Evolutionary conservation across 2,329 filamentous ascomycete genomes (phyloP).

Genomic region (Sarocladium strictum): DNA sequence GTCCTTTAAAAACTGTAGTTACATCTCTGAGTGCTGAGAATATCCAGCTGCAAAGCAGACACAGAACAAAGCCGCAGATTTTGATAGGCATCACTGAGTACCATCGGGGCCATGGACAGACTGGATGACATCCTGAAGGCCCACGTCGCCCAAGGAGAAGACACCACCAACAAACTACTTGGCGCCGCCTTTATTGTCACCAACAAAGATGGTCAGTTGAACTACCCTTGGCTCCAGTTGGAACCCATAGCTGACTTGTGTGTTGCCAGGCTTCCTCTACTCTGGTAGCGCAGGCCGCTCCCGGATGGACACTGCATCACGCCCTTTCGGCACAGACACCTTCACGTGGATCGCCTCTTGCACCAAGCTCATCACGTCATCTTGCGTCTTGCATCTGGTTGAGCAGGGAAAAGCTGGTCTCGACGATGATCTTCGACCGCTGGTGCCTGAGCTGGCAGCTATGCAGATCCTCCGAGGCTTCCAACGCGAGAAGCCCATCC

Average conservation of each 20-base stretch:
- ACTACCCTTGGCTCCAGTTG: no score
- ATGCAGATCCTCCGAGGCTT: constrained; percentile 33
- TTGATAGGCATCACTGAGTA: no score
- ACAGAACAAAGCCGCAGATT: no score
- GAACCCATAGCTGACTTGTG: no score
- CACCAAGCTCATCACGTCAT: constrained; percentile 36
- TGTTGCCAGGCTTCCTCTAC: constrained; percentile 28
- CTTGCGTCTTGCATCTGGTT: constrained; percentile 33
- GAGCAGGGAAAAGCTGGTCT: constrained; percentile 27
- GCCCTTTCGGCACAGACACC: constrained; percentile 24
- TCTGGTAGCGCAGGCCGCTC: constrained; percentile 30
- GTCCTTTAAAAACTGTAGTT: no score
- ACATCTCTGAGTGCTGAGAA: no score
- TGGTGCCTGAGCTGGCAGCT: constrained; percentile 27
- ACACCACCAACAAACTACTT: constrained; percentile 27
- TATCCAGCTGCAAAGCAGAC: no score
- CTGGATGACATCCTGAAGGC: constrained; percentile 23
- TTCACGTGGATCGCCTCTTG: constrained; percentile 35
- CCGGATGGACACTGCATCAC: constrained; percentile 21
- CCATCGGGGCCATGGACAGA: constrained; percentile 18
- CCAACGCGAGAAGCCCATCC: constrained; percentile 26
- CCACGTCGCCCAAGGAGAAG: constrained; percentile 21
- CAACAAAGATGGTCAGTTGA: constrained; percentile 22
- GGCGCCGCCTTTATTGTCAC: constrained; percentile 31
- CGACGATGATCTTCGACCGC: constrained; percentile 29